Conservation (phyloP, 139 green algal genomes). For the Pycnococcus provasolii region DNA sequence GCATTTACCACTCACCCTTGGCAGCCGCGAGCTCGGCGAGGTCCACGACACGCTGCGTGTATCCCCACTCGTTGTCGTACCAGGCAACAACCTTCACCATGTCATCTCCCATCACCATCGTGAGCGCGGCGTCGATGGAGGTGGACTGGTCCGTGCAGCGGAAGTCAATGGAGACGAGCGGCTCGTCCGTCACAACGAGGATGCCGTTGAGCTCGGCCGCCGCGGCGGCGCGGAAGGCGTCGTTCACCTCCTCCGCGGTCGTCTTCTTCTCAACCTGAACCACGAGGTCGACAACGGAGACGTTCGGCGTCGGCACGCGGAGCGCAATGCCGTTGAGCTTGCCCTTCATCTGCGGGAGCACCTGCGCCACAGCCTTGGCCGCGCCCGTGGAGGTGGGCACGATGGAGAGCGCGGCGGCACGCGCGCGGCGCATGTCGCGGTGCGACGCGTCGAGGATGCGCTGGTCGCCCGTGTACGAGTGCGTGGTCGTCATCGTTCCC, state of each 20-base stretch:
- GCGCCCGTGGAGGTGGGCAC: constrained; percentile 50
- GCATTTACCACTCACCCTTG: constrained; percentile 24
- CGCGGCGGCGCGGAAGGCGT: constrained; percentile 42
- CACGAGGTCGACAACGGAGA: constrained; percentile 49
- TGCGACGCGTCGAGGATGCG: constrained; percentile 45
- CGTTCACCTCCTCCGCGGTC: constrained; percentile 46
- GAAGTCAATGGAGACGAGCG: constrained; percentile 50
- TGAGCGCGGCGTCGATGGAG: constrained; percentile 45
- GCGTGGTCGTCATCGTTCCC: constrained; percentile 51
- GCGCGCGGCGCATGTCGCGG: constrained; percentile 44
- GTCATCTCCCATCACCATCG: constrained; percentile 55
- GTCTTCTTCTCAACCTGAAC: constrained; percentile 57
- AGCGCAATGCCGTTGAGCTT: constrained; percentile 55
- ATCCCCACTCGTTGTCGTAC: constrained; percentile 53
- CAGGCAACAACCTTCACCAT: constrained; percentile 43
- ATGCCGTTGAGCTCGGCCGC: constrained; percentile 34
- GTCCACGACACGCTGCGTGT: constrained; percentile 49
- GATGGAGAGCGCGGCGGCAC: constrained; percentile 50
- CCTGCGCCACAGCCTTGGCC: constrained; percentile 48
- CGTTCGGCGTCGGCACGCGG: constrained; percentile 49
- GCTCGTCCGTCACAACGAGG: constrained; percentile 39
- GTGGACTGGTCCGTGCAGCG: constrained; percentile 43
- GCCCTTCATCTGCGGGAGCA: constrained; percentile 48
- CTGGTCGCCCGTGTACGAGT: constrained; percentile 54
- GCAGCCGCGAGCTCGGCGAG: constrained; percentile 40